These are phyloP conservation scores for Paecilomyces dactylethromorphus DNA, from an alignment of 2,329 filamentous ascomycete species.

Conservation along the genomic window DNA sequence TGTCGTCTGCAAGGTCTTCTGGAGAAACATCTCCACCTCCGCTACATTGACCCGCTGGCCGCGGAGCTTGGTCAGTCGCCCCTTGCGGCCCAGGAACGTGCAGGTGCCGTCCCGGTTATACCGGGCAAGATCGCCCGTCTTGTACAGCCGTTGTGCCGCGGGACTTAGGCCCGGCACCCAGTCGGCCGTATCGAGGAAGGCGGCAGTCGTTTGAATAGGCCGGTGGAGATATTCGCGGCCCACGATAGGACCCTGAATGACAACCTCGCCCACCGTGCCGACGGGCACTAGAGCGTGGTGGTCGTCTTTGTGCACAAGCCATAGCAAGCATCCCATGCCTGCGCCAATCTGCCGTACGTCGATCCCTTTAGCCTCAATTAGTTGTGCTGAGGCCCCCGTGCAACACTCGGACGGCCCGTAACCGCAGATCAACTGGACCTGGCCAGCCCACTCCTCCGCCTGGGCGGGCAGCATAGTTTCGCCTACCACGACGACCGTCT, in stretches of 20 bases:
- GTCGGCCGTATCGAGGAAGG: conserved; percentile 13
- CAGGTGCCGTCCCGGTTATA: conserved; percentile 12
- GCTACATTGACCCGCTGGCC: conserved; percentile 25
- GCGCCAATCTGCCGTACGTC: not conserved
- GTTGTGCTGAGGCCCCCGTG: not conserved
- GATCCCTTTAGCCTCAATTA: not conserved
- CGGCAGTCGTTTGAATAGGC: conserved; percentile 17
- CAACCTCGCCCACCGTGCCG: not conserved
- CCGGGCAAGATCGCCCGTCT: conserved; percentile 17
- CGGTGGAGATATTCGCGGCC: conserved; percentile 28
- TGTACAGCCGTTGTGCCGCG: conserved; percentile 8
- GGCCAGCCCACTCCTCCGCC: conserved; percentile 24
- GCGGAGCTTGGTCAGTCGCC: conserved; percentile 21
- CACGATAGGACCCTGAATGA: not conserved
- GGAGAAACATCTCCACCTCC: conserved; percentile 19
- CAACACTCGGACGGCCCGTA: not conserved
- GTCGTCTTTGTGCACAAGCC: not conserved
- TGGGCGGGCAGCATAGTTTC: conserved; percentile 24
- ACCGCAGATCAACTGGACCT: conserved; percentile 10
- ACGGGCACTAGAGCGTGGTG: not conserved
- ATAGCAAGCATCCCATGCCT: not conserved
- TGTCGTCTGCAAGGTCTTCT: conserved; percentile 26
- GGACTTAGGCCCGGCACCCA: conserved; percentile 3
- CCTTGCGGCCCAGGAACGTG: conserved; percentile 18
- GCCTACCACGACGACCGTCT: conserved; percentile 27